Evolutionary conservation across 371 early-diverging fungal species (phyloP), one percentile per base, ranked within the genome.

Genomic region (Syncephalastrum contaminatum): DNA sequence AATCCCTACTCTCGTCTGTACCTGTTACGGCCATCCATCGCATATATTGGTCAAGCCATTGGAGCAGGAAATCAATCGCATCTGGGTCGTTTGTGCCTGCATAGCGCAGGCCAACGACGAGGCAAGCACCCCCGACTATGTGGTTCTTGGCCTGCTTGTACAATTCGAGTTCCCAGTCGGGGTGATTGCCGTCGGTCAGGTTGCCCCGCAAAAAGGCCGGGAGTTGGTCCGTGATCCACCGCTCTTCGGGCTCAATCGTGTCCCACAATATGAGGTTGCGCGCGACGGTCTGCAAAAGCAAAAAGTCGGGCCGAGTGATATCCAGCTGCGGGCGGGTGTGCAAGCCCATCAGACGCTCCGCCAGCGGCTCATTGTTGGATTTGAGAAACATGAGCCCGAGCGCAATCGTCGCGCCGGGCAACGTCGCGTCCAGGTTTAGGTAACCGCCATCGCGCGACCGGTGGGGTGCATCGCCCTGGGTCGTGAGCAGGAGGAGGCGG

Each of bases 351-450:
- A 96, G 70, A 12, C 76, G 69, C 13, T 79, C 70, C 0, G 93
- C 92, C 0, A 91, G 77, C 15, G 68, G 53, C 4, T 40, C 39
- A 53, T 92, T 83, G 59, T 89, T 83, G 10, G 94, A 89, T 45
- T 87, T 89, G 24, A 95, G 70, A 60, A 86, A 94, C 72, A 90
- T 87, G 14, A 96, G 67, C 0, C 85, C 92, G 14, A 96, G 62
- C 0, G 97, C 96, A n/a, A 94, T 75, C 0, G 84, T 84, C 0
- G 93, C 90, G 16, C 88, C 87, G 6, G 85, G 73, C 1, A 88
- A 81, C 0, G 88, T 84, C n/a, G 79, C 58, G 45, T 84, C 81
- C 12, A 75, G 40, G 46, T 55, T 50, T 30, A 54, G 43, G n/a
- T 16, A 16, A 7, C 44, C 44, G 14, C 44, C 43, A 3, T 8